Evolutionary conservation across 805 yeast species (phyloP).

Genomic region (Allodekkera sacchari): DNA sequence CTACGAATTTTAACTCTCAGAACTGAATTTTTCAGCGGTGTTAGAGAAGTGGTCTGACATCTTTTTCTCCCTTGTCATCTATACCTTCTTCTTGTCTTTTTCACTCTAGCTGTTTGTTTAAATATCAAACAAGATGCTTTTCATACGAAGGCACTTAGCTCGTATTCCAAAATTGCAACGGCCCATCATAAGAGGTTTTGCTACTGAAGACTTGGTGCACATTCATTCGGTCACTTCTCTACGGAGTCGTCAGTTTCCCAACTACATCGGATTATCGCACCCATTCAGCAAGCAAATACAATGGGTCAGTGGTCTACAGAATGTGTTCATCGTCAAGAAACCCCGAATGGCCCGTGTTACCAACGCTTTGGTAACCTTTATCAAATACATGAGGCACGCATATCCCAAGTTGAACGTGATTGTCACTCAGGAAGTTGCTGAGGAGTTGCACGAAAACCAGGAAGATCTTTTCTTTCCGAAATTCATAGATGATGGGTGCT

Average conservation of each 20-base stretch:
- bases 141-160: not conserved
- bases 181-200: not conserved
- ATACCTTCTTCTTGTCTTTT: too few species aligned
- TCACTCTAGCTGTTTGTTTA: not conserved
- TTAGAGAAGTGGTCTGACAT: too few species aligned
- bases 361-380: conserved; percentile 56
- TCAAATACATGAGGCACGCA: conserved; percentile 47
- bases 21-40: too few species aligned
- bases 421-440: conserved; percentile 66
- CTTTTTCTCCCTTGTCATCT: too few species aligned
- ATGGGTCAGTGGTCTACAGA: conserved; percentile 64
- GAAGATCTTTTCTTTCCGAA: not conserved
- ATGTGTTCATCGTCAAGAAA: conserved; percentile 75
- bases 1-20: too few species aligned
- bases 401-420: conserved; percentile 72
- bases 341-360: conserved; percentile 67
- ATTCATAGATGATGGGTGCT: not conserved
- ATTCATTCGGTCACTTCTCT: conserved; percentile 7
- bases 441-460: conserved; percentile 39
- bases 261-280: conserved; percentile 44
- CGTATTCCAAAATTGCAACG: too few species aligned
- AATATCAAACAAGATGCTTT: not conserved
- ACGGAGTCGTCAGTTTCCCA: conserved; percentile 32
- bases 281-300: conserved; percentile 54
- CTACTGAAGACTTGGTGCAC: not conserved